These are phyloP conservation scores for Atalantia buxifolia DNA, from an alignment of 345 rosid species.

Conservation along the genomic window DNA sequence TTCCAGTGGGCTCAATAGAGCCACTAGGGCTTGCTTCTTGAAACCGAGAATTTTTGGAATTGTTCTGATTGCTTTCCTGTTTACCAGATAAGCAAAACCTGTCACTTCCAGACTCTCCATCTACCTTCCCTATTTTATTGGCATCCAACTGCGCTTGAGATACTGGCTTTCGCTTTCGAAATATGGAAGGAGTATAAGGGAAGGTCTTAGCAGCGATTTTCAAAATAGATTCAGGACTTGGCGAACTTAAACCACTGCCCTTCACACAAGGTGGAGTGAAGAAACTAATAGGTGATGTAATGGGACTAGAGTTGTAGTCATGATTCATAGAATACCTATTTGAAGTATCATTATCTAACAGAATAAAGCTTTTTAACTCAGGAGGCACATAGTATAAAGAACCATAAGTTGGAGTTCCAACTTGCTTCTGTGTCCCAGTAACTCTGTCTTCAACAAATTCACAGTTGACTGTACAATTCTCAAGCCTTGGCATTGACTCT, in stretches of 20 bases:
- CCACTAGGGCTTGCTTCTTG: slow-evolving; percentile 32
- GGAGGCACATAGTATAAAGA: slow-evolving; percentile 59
- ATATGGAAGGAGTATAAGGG: slow-evolving; percentile 90
- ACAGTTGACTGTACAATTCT: slow-evolving; percentile 21
- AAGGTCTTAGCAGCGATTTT: slow-evolving; percentile 76
- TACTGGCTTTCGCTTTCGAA: slow-evolving; percentile 62
- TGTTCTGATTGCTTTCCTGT: slow-evolving; percentile 27
- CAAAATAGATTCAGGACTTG: slow-evolving; percentile 73
- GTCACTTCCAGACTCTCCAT: slow-evolving; percentile 28
- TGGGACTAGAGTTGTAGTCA: slow-evolving; percentile 43
- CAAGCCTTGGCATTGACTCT: slow-evolving; percentile 35
- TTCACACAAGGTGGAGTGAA: slow-evolving; percentile 82
- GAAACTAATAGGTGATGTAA: slow-evolving; percentile 59
- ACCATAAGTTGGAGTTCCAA: slow-evolving; percentile 46
- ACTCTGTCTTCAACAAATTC: slow-evolving; percentile 27
- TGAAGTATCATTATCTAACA: slow-evolving; percentile 35
- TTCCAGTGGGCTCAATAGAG: slow-evolving; percentile 31
- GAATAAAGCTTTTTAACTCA: slow-evolving; percentile 29
- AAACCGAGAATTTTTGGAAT: slow-evolving; percentile 27
- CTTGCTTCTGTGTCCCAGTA: slow-evolving; percentile 20
- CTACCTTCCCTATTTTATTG: slow-evolving; percentile 24
- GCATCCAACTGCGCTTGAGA: slow-evolving; percentile 27
- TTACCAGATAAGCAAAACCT: slow-evolving; percentile 22
- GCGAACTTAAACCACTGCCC: slow-evolving; percentile 33
- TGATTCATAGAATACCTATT: slow-evolving; percentile 29